Percentiles rank a stretch among this genome's conserved stretches.
These are phyloP conservation scores for Coelastrella sp. DNA, from an alignment of 139 green algal species.

Conservation along the genomic window DNA sequence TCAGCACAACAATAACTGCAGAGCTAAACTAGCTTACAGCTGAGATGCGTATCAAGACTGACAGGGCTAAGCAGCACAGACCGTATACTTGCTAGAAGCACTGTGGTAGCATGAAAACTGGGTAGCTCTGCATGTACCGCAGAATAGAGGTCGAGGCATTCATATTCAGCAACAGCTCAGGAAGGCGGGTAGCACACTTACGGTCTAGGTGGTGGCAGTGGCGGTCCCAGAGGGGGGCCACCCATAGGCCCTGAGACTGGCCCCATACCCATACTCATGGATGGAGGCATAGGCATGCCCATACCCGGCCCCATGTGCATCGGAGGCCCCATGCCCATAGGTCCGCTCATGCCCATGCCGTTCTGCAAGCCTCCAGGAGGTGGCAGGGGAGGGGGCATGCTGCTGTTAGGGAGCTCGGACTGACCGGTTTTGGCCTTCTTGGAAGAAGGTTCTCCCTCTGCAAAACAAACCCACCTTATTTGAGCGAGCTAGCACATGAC, in stretches of 20 bases:
- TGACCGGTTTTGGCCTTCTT: slow-evolving; percentile 34
- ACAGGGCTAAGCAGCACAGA: no score
- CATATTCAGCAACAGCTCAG: background rate
- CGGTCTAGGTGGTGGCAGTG: background rate
- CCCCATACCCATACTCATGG: background rate
- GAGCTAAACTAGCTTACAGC: no score
- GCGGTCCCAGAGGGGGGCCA: background rate
- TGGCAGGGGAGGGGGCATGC: background rate
- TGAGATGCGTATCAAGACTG: no score
- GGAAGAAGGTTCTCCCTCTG: slow-evolving; percentile 16
- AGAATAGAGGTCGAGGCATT: no score
- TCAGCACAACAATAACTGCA: no score
- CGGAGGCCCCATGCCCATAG: background rate
- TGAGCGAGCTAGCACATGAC: no score
- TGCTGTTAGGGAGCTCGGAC: background rate
- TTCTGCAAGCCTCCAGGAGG: no score
- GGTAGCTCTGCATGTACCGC: no score
- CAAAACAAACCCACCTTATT: no score
- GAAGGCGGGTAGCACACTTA: background rate
- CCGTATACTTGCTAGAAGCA: no score
- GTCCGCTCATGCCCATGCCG: no score
- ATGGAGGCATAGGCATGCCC: slow-evolving; percentile 1
- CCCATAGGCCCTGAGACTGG: background rate
- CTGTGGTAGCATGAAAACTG: no score
- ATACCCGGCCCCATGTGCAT: background rate